Base-by-base conservation (phyloP, 495 filamentous ascomycete species). In the Clohesyomyces aquaticus region DNA sequence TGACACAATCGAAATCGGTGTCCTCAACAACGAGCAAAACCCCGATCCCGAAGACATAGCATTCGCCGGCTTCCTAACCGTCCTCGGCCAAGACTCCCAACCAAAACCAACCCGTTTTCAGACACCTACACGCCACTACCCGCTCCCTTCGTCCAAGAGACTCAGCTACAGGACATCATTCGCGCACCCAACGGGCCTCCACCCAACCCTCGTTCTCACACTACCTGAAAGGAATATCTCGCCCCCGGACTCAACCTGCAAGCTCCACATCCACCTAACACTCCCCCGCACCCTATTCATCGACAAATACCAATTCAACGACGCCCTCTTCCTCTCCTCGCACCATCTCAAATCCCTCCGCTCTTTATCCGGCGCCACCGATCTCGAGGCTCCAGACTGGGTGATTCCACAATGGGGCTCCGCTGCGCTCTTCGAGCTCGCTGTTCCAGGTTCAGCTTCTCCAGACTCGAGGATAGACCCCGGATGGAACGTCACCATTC, bases 381-480 rank as follows among this genome's bases (percentile, higher is more conserved):
- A 98, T 66, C 91, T 98, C 49, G 94, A 98, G 76, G 91, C 91
- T 0, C 94, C 94, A 10, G 87, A 88, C 65, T 98, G 94, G 81
- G 84, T 85, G 11, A 79, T 90, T 45, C 72, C 80, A 23, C 71
- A 80, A 58, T 98, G 94, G 95, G 94, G 94, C 19, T 91, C 87
- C 12, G 84, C 82, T 11, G 78, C 93, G 57, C 82, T 98, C 14
- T 68, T 96, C 19, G 88, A 96, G 70, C 80, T 98, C 18, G 81
- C 84, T 80, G 79, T 14, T 86, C 85, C 14, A 10, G 46, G 19
- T 1, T 38, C 32, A 38, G 14, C 57, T 42, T 42, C 54, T 9
- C 16, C 12, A 48, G 19, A 27, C 1, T 22, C 27, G 16, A 64
- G 69, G 35, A 53, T 66, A 45, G 68, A 69, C 28, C 38, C 58